Base-by-base conservation (phyloP, 495 filamentous ascomycete genomes). In the Neurospora sp. region DNA sequence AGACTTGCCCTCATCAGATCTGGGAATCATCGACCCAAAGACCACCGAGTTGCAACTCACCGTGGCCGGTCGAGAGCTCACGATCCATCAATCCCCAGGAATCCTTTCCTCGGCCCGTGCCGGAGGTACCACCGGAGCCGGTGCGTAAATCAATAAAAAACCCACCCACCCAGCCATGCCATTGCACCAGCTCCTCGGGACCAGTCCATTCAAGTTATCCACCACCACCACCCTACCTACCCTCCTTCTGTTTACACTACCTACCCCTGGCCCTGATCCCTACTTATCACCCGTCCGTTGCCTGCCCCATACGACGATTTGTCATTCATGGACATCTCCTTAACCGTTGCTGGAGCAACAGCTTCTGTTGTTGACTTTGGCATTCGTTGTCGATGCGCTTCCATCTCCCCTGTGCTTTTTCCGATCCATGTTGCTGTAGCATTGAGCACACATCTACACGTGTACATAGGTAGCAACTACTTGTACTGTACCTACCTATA, bases 111-210 rank as follows among this genome's bases (percentile, higher is more conserved):
- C 93, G 8, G 88, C 90, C 72, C 89, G 93, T 18, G 86, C 88
- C 27, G 90, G 89, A 20, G 96, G 96, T 1, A 99, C 96, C 2
- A 99, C 96, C 5, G 96, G 96, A 71, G 94, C 94, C 78, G 92
- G 92, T 94, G 81, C 74, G 85, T 80, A 31, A 27, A 44, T 10
- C 22, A 61, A 7, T 27, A 27, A 61, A 18, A 61, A 61, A 35
- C 27, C 48, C 53, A 31, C 53, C 12, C 27, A 31, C 12, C 48
- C 12, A 18, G 53, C 27, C 53, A 35, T 35, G 53, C 53, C 53
- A 35, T 35, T 61, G 53, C 27, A 27, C 53, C 53, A 31, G 14
- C 53, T 31, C 53, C 53, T 61, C 53, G 27, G 27, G 53, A 61
- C 20, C 46, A 20, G 42, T n/a, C 42, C 42, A n/a, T 46, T 46